Conservation (phyloP, 1,139 yeast genomes). For the Barnettozyma hawaiiensis region DNA sequence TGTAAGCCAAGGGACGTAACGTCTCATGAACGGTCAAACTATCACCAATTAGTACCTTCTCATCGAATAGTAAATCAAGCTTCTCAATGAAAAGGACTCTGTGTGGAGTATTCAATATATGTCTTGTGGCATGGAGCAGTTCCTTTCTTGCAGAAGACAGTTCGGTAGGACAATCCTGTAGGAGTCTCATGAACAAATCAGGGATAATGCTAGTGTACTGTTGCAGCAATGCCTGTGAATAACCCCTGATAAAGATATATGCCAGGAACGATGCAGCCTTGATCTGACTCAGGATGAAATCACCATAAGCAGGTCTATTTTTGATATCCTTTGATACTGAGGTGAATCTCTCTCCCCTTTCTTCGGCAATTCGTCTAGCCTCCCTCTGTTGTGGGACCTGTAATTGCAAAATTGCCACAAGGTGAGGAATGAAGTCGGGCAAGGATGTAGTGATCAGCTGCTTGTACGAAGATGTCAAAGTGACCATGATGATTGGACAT, state of each 20-base stretch:
- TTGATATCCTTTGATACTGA: slow-evolving; percentile 62
- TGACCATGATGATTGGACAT: slow-evolving; percentile 95
- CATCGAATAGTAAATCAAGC: slow-evolving; percentile 79
- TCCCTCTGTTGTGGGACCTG: slow-evolving; percentile 74
- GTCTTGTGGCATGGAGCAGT: slow-evolving; percentile 88
- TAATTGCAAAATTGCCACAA: slow-evolving; percentile 65
- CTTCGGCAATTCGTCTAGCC: slow-evolving; percentile 57
- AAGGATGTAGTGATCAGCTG: slow-evolving; percentile 65
- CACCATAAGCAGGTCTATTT: slow-evolving; percentile 78
- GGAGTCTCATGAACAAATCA: slow-evolving; percentile 72
- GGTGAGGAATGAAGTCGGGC: slow-evolving; percentile 75
- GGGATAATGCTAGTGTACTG: slow-evolving; percentile 73
- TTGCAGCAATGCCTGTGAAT: slow-evolving; percentile 59
- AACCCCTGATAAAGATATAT: slow-evolving; percentile 82
- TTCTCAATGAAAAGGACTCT: slow-evolving; percentile 80
- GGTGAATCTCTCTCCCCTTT: slow-evolving; percentile 48
- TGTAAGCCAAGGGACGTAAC: slow-evolving; percentile 81
- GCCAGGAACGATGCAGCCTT: slow-evolving; percentile 96
- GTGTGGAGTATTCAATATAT: slow-evolving; percentile 84
- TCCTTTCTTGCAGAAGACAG: slow-evolving; percentile 90
- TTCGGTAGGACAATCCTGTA: slow-evolving; percentile 97
- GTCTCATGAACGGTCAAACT: slow-evolving; percentile 91
- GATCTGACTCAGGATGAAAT: slow-evolving; percentile 90
- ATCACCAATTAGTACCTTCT: slow-evolving; percentile 82
- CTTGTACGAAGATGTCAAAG: slow-evolving; percentile 83